phyloP scores from a whole-genome alignment of 768 basidiomycete species.

The Pleurotus citrinopileatus region DNA sequence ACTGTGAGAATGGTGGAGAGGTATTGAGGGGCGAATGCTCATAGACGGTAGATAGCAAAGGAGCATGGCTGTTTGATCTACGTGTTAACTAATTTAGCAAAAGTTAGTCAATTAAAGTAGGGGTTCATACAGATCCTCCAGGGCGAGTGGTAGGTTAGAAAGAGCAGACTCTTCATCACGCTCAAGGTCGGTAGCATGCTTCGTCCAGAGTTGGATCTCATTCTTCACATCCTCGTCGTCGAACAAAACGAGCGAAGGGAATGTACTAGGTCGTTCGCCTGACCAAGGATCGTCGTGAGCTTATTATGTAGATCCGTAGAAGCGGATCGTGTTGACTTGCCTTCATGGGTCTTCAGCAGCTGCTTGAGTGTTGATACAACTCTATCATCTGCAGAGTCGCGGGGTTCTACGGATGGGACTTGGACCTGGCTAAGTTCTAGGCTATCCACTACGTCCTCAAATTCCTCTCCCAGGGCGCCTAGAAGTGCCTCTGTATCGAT shows the following conservation, averaged over 20 bases:
- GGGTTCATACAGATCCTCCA: slow-evolving; percentile 18
- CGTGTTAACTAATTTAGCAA: not conserved
- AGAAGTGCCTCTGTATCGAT: slow-evolving; percentile 29
- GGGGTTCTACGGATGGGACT: not conserved
- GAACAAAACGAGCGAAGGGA: slow-evolving; percentile 22
- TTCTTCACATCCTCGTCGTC: slow-evolving; percentile 19
- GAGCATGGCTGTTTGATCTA: slow-evolving; percentile 17
- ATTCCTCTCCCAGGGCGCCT: slow-evolving; percentile 31
- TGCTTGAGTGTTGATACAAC: slow-evolving; percentile 17
- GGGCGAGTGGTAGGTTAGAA: slow-evolving; percentile 12
- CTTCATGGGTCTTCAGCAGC: slow-evolving; percentile 17
- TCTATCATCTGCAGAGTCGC: slow-evolving; percentile 11
- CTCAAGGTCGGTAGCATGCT: slow-evolving; percentile 8
- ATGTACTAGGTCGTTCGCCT: slow-evolving; percentile 18
- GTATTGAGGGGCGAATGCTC: slow-evolving; percentile 24
- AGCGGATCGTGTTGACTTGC: slow-evolving; percentile 1
- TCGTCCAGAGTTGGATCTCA: slow-evolving; percentile 13
- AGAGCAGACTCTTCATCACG: slow-evolving; percentile 17
- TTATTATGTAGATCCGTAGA: not conserved
- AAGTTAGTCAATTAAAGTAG: not conserved
- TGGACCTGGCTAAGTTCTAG: not conserved
- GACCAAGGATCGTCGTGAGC: not conserved
- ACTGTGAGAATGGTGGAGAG: slow-evolving; percentile 22
- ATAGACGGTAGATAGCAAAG: slow-evolving; percentile 19
- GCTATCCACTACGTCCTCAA: slow-evolving; percentile 23